Evolutionary conservation across 2,329 filamentous ascomycete species (phyloP).

Genomic region (Alternaria sp.): DNA sequence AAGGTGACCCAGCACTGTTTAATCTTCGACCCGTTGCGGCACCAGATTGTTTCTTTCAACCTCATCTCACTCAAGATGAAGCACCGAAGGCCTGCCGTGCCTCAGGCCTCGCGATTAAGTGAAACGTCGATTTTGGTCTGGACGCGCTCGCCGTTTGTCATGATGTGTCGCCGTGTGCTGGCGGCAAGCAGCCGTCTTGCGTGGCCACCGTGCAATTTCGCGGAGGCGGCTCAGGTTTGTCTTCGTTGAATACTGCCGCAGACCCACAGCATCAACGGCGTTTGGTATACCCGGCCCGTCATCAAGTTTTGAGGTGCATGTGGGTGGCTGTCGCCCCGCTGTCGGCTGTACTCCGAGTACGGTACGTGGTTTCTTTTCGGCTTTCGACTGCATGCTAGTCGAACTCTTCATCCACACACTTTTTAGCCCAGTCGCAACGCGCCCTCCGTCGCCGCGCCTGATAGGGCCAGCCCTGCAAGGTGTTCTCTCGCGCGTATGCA

Average conservation of each 20-base stretch:
- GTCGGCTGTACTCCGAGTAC: constrained; percentile 1
- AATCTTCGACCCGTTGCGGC: constrained; percentile 27
- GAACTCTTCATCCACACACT: not conserved
- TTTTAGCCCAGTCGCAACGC: not conserved
- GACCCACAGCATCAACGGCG: constrained; percentile 2
- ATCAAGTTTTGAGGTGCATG: not conserved
- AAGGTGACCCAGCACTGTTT: constrained; percentile 16
- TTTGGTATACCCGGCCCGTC: not conserved
- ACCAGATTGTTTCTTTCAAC: constrained; percentile 22
- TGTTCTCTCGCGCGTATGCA: constrained; percentile 8
- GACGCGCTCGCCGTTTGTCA: constrained; percentile 1
- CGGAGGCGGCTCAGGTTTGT: not conserved
- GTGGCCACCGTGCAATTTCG: constrained; percentile 8
- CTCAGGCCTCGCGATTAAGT: constrained; percentile 15
- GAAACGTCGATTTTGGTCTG: constrained; percentile 9
- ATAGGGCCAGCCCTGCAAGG: not conserved
- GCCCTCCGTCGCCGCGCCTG: not conserved
- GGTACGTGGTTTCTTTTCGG: not conserved
- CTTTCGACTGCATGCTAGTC: not conserved
- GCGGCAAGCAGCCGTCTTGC: constrained; percentile 6
- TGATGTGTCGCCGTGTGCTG: not conserved
- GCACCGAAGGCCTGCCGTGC: constrained; percentile 20
- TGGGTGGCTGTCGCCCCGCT: not conserved
- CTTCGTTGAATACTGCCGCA: not conserved
- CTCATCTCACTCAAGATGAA: constrained; percentile 31